These are phyloP conservation scores for Colletotrichum sojae DNA, from an alignment of 2,329 filamentous ascomycete species.

Conservation along the genomic window DNA sequence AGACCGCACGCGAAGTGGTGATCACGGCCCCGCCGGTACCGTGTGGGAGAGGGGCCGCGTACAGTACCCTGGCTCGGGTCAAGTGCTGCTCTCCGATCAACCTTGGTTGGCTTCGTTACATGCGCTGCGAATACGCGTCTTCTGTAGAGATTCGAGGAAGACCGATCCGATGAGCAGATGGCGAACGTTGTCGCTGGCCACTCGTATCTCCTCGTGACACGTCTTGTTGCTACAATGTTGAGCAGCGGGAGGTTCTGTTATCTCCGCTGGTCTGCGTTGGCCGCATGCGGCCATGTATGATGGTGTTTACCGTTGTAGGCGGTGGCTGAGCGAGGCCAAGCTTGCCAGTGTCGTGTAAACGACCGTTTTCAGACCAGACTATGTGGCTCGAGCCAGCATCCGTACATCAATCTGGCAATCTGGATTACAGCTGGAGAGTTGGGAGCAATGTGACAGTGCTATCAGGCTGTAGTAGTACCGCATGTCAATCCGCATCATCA, in stretches of 20 bases:
- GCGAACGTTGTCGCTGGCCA: background rate
- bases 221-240: no score
- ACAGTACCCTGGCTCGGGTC: background rate
- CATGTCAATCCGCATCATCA: slow-evolving; percentile 12
- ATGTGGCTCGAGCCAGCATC: background rate
- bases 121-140: no score
- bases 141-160: no score
- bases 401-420: background rate
- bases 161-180: no score
- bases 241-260: background rate
- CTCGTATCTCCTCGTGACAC: background rate
- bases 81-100: background rate
- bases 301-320: slow-evolving; percentile 3
- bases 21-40: background rate
- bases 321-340: slow-evolving; percentile 15
- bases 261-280: slow-evolving; percentile 3
- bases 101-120: background rate
- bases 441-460: slow-evolving; percentile 5
- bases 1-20: slow-evolving; percentile 1
- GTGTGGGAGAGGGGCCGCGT: background rate
- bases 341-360: background rate
- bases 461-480: background rate
- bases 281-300: slow-evolving; percentile 19
- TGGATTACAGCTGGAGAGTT: background rate
- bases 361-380: slow-evolving; percentile 8